Conservation (phyloP, 768 basidiomycete species). For the Amanita muscaria region DNA sequence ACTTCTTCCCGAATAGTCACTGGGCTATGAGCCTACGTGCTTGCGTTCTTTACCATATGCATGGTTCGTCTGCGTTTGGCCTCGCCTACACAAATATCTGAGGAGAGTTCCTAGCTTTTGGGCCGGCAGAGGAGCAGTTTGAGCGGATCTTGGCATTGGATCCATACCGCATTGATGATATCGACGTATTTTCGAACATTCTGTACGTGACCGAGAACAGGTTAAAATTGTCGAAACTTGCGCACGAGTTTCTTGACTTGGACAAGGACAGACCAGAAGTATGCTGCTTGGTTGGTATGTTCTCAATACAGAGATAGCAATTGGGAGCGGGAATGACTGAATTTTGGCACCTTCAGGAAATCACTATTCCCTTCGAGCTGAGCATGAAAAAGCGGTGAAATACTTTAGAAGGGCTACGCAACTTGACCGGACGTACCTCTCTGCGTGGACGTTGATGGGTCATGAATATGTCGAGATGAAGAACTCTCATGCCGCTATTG, state of each 20-base stretch:
- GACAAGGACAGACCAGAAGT: slow-evolving; percentile 95
- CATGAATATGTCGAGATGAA: slow-evolving; percentile 99
- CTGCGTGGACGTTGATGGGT: slow-evolving; percentile 98
- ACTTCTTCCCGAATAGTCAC: slow-evolving; percentile 73
- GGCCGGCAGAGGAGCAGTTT: slow-evolving; percentile 78
- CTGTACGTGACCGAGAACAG: slow-evolving; percentile 90
- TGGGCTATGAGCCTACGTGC: slow-evolving; percentile 86
- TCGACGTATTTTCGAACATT: slow-evolving; percentile 95
- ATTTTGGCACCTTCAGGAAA: slow-evolving; percentile 56
- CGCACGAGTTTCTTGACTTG: slow-evolving; percentile 81
- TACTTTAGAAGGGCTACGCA: slow-evolving; percentile 95
- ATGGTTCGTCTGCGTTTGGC: slow-evolving; percentile 48
- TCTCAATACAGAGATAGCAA: not conserved
- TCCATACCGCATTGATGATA: slow-evolving; percentile 87
- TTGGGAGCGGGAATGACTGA: not conserved
- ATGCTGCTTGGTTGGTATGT: slow-evolving; percentile 88
- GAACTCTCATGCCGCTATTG: slow-evolving; percentile 97
- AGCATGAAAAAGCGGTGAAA: slow-evolving; percentile 93
- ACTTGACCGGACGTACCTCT: slow-evolving; percentile 88
- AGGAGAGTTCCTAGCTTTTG: slow-evolving; percentile 76
- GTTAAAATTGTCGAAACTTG: slow-evolving; percentile 81
- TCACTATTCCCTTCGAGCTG: slow-evolving; percentile 86
- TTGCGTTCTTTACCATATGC: slow-evolving; percentile 79
- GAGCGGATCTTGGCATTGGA: slow-evolving; percentile 73
- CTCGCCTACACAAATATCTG: slow-evolving; percentile 9